Conservation (phyloP, 345 rosid species). For the Rubroshorea leprosula region DNA sequence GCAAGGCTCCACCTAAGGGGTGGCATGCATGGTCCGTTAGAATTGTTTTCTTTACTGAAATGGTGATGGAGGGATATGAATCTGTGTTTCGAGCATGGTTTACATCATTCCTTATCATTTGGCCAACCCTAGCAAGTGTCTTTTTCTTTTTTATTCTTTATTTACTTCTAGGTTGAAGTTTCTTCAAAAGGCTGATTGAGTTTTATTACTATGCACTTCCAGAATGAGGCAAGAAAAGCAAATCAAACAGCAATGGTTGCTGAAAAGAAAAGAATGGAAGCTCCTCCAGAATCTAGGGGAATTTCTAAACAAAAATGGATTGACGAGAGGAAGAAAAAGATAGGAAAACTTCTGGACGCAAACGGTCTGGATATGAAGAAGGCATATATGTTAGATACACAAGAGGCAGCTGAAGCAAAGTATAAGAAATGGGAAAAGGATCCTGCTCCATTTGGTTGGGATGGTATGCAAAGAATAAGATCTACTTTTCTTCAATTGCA, state of each 20-base stretch:
- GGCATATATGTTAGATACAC: constrained; percentile 88
- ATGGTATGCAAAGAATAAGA: constrained; percentile 42
- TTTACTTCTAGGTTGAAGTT: too few species aligned
- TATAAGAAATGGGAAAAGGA: constrained; percentile 97
- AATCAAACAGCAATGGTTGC: constrained; percentile 82
- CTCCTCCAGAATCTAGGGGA: constrained; percentile 74
- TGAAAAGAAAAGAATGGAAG: constrained; percentile 92
- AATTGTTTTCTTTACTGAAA: too few species aligned
- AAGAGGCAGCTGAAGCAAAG: constrained; percentile 80
- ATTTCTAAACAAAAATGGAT: constrained; percentile 94
- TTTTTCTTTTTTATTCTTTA: too few species aligned
- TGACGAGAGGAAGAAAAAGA: constrained; percentile 79
- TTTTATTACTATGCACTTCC: constrained; percentile 14
- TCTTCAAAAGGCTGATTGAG: not conserved
- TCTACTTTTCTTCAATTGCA: not conserved
- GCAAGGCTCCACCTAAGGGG: too few species aligned
- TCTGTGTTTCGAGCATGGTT: too few species aligned
- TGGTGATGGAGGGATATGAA: too few species aligned
- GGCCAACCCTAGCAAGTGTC: too few species aligned
- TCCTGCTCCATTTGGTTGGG: constrained; percentile 95
- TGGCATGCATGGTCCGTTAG: too few species aligned
- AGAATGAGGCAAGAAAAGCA: constrained; percentile 89
- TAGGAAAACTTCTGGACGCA: constrained; percentile 85
- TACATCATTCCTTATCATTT: too few species aligned
- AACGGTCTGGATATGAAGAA: constrained; percentile 83